A percentile compares a stretch with the other conserved stretches of the same genome.
These are phyloP conservation scores for Geotrichum cucujoidarum DNA, from an alignment of 1,139 yeast genomes.

Conservation along the genomic window DNA sequence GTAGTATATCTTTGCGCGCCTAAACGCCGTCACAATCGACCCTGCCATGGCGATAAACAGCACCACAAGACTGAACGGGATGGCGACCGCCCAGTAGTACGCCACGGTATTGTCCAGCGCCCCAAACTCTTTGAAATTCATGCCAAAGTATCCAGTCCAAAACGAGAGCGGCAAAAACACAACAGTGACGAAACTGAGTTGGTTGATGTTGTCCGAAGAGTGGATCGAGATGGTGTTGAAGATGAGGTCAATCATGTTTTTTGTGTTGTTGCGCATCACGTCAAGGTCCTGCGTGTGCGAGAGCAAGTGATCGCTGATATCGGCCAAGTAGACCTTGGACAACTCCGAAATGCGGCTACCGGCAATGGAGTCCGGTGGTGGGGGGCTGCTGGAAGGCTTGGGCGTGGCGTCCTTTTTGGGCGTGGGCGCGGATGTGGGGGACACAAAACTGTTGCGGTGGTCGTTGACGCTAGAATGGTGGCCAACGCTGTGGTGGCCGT, in stretches of 20 bases:
- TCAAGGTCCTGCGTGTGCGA: conserved; percentile 49
- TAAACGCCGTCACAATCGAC: conserved; percentile 8
- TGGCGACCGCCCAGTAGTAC: conserved; percentile 14
- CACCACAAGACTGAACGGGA: conserved; percentile 17
- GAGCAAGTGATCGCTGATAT: conserved; percentile 50
- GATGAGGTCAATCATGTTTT: conserved; percentile 46
- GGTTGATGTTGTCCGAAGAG: conserved; percentile 48
- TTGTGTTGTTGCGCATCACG: conserved; percentile 47
- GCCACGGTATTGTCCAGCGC: conserved; percentile 34
- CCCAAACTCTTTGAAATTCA: conserved; percentile 49
- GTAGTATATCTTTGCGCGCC: conserved; percentile 2
- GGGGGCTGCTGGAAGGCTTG: neutral
- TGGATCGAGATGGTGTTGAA: conserved; percentile 52
- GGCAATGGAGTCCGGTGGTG: conserved; percentile 5
- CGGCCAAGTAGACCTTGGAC: conserved; percentile 46
- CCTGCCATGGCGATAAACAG: conserved; percentile 15
- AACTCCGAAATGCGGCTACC: conserved; percentile 34
- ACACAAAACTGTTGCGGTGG: neutral
- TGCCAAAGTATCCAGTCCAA: conserved; percentile 56
- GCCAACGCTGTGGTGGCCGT: neutral
- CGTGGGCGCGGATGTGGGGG: neutral
- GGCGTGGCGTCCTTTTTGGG: neutral
- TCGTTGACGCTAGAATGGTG: neutral
- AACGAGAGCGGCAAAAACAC: conserved; percentile 51
- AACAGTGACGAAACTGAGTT: conserved; percentile 49